Evolutionary conservation across 2,329 filamentous ascomycete genomes (phyloP), one percentile per base, ranked within the genome.

Genomic region (Fusarium sp.): DNA sequence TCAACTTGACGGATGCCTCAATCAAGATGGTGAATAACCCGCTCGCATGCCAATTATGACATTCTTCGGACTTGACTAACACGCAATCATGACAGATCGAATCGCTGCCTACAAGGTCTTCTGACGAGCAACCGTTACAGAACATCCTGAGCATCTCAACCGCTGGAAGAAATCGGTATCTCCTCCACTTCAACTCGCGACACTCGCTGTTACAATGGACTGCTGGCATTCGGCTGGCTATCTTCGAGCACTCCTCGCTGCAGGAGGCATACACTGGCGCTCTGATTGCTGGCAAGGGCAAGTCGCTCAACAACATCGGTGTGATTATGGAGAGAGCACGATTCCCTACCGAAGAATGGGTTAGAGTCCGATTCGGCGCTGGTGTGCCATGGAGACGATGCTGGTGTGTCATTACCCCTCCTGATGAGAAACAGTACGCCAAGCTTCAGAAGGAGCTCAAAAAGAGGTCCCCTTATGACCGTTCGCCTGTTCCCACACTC

Each of bases 251-350:
- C 76, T 90, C 94, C 3, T 93, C 93, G 0, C 84, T 99, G 33
- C 95, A 98, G 77, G 96, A 99, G 81, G 94, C 96, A 2, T 99
- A 99, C 78, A 99, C 96, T 0, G 96, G 96, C 9, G 95, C 95
- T 21, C 84, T 99, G 43, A 96, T 99, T 76, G 96, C 96, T 13
- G 96, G 94, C 56, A 98, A 98, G 81, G 96, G 94, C 60, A 97
- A 94, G 78, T 81, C 82, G 2, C 80, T 99, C 55, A 98, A 98
- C 83, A 96, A 94, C 77, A 98, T 98, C 77, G 92, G 91, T 72
- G 81, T 90, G 26, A 95, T 99, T 70, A 92, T 98, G 87, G 93
- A 97, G 72, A 89, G 93, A 47, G 87, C 92, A 21, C 90, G 86
- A 58, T 87, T 93, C 72, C 91, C 90, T 73, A 89, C 92, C 39